These are phyloP conservation scores for Populus tomentosa DNA, from an alignment of 441 rosid species.

Conservation along the genomic window DNA sequence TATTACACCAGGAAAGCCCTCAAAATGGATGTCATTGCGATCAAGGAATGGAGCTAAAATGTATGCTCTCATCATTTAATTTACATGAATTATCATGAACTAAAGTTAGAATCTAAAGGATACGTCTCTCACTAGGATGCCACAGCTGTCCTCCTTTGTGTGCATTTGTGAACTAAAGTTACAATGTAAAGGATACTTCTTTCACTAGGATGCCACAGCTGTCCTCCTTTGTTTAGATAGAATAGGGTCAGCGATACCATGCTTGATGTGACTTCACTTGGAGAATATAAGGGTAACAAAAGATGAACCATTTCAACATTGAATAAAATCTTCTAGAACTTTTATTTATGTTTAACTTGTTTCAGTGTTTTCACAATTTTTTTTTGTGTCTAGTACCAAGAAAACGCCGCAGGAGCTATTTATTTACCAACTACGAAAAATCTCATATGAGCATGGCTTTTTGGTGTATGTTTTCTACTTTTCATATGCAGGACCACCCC, in stretches of 20 bases:
- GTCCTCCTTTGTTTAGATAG: neutral
- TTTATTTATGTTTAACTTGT: neutral
- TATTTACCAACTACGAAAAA: neutral
- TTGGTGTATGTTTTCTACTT: neutral
- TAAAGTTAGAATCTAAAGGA: neutral
- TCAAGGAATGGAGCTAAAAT: neutral
- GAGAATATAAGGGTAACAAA: neutral
- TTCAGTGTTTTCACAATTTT: neutral
- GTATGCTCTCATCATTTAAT: neutral
- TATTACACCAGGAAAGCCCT: neutral
- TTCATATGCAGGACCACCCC: conserved; percentile 76
- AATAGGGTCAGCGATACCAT: no score
- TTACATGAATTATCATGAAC: neutral
- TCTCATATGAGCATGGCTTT: neutral
- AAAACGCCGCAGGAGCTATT: neutral
- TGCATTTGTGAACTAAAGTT: no score
- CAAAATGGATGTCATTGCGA: neutral
- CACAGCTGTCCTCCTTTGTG: neutral
- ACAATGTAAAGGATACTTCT: no score
- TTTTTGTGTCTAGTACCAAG: neutral
- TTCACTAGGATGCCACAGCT: no score
- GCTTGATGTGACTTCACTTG: neutral
- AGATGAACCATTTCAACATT: neutral
- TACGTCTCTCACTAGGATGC: neutral
- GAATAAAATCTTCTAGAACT: neutral